Evolutionary conservation across 176 grass and related monocot species (phyloP), one percentile per base, ranked within the genome.

Genomic region (Melocanna baccifera): DNA sequence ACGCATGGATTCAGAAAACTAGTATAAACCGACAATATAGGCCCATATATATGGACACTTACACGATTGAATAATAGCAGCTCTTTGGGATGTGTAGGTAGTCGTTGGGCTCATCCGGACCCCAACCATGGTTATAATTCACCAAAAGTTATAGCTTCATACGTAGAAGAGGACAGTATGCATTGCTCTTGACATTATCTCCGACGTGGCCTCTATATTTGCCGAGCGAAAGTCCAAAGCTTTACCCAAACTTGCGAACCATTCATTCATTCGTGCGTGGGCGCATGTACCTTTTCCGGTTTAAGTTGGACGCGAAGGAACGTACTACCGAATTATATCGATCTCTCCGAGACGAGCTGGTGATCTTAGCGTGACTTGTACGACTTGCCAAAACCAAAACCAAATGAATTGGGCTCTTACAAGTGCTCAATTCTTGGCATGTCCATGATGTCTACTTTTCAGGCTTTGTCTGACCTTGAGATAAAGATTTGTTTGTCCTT

Each of bases 291-390:
- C 20, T 56, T 51, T 56, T 25, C 18, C 18, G 28, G 45, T 46
- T 88, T 34, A 62, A 16, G 58, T 81, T 67, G 58, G 47, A 45
- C 41, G 69, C 52, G 4, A 85, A 85, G 82, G 6, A 85, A 91
- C 69, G 29, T 76, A 87, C 56, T 79, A 87, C 40, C 22, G 26
- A 73, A 16, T 34, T 52, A 28, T 62, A 39, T 67, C 18, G 18
- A 43, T 77, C 62, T 19, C 42, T 72, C 30, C 55, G 20, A 36
- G 41, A 53, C 72, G 23, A 71, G 41, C 11, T 28, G 57, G 45
- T 48, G n/a, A 15, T 67, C 47, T 56, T 68, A 26, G 63, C 79
- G 79, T 88, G 53, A 32, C 53, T 77, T 77, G 64, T 40, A 88
- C 86, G 65, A 7, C 78, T 82, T 37, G 36, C 1, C 37, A 20